phyloP scores from a whole-genome alignment of 148 eudicot genomes.

The Vaccinium corymbosum region DNA sequence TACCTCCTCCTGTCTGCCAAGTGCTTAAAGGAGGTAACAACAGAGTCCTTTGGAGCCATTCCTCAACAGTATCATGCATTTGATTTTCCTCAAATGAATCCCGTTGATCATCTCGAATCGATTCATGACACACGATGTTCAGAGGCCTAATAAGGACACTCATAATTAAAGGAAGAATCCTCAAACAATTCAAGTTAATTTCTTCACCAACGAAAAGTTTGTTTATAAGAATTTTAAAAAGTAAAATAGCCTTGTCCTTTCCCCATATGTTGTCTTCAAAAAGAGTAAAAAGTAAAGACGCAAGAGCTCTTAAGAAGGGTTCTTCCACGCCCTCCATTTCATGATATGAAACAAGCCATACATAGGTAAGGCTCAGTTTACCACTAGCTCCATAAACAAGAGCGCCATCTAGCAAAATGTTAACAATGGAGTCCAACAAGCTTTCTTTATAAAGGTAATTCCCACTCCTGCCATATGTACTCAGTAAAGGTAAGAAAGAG shows the following conservation, averaged over 20 bases:
- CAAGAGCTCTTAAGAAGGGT: slow-evolving; percentile 73
- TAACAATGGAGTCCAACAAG: slow-evolving; percentile 49
- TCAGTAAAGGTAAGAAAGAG: slow-evolving; percentile 66
- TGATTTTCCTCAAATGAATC: slow-evolving; percentile 33
- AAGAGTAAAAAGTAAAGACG: slow-evolving; percentile 47
- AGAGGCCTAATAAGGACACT: slow-evolving; percentile 55
- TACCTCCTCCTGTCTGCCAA: slow-evolving; percentile 82
- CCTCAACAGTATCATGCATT: slow-evolving; percentile 37
- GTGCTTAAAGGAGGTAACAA: slow-evolving; percentile 57
- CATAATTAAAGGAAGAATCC: slow-evolving; percentile 60
- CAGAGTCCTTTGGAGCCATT: slow-evolving; percentile 68
- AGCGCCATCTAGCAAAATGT: slow-evolving; percentile 75
- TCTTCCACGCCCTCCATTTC: slow-evolving; percentile 60
- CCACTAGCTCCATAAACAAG: slow-evolving; percentile 55
- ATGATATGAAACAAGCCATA: slow-evolving; percentile 54
- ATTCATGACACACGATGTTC: slow-evolving; percentile 27
- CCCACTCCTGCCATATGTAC: slow-evolving; percentile 35
- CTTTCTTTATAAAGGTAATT: slow-evolving; percentile 17
- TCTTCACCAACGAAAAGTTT: slow-evolving; percentile 70
- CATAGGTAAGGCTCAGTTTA: slow-evolving; percentile 38
- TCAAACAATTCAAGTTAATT: slow-evolving; percentile 54
- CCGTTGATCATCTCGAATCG: slow-evolving; percentile 28
- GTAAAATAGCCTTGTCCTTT: slow-evolving; percentile 41
- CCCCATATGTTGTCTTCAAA: slow-evolving; percentile 63
- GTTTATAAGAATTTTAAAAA: slow-evolving; percentile 52